phyloP scores from a whole-genome alignment of 495 filamentous ascomycete genomes.

The Acidomyces sp. region DNA sequence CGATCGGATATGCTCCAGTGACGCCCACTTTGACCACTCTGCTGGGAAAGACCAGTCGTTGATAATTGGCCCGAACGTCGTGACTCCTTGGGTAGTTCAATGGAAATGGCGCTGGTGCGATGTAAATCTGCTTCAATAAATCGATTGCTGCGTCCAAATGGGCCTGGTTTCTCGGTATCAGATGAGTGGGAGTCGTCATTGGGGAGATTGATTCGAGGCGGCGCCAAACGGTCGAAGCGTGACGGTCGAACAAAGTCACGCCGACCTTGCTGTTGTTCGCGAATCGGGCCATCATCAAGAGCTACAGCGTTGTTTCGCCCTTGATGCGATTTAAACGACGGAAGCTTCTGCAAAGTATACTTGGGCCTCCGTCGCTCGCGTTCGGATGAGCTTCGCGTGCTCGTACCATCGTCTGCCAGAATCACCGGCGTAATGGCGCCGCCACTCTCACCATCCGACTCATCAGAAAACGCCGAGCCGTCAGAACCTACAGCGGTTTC shows the following conservation, averaged over 20 bases:
- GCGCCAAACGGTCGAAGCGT: conserved; percentile 40
- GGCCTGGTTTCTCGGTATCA: conserved; percentile 6
- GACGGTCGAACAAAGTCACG: conserved; percentile 21
- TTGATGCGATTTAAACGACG: conserved; percentile 39
- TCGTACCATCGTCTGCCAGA: not conserved
- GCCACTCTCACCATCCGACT: conserved; percentile 15
- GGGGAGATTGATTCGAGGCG: conserved; percentile 49
- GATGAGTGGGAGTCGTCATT: conserved; percentile 21
- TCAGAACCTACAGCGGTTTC: conserved; percentile 14
- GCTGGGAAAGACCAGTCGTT: not conserved
- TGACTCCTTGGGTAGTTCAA: not conserved
- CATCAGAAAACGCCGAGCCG: not conserved
- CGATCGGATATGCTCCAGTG: conserved; percentile 64
- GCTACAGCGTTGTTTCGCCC: conserved; percentile 27
- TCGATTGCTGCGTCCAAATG: too few relatives aligned
- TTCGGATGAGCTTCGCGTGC: conserved; percentile 7
- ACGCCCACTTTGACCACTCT: conserved; percentile 17
- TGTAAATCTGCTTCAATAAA: conserved; percentile 4
- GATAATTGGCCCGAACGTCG: not conserved
- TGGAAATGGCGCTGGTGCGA: not conserved
- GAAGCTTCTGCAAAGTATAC: conserved; percentile 34
- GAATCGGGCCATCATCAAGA: conserved; percentile 26
- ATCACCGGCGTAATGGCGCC: not conserved
- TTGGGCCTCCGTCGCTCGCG: conserved; percentile 21
- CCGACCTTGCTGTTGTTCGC: conserved; percentile 27